Evolutionary conservation across 202 grass and related monocot genomes (phyloP), one percentile per base, ranked within the genome.

Genomic region (Eragrostis tef): DNA sequence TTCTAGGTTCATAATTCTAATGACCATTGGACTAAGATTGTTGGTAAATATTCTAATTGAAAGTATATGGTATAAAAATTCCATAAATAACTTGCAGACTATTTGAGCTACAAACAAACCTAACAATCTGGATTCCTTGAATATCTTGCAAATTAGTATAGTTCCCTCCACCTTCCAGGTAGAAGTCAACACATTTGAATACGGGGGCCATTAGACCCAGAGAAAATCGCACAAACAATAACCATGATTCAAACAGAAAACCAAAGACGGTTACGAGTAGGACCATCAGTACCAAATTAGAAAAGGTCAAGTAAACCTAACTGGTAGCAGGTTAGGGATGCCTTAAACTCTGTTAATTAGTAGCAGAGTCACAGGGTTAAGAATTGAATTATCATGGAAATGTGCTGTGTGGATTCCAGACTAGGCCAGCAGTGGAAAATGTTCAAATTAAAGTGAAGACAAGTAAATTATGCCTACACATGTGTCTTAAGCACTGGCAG

Each of bases 1-100:
- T 54, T 74, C 58, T 56, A 34, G 34, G 34, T 53, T 53, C 54
- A 66, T 74, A 41, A 65, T 54, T 20, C 58, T 8, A 63, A 7
- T 63, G 29, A 26, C n/a, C 13, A 63, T 11, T 82, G 27, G 9
- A 24, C 56, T 63, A 19, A 25, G 58, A 64, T 46, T 64, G 59
- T 73, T 43, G 39, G 25, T 52, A 43, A 79, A 72, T 34, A 52
- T 15, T 31, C 6, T 5, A 11, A 7, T 17, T 11, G 49, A 9
- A 19, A 11, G 25, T 24, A 26, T 60, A 21, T 22, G n/a, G n/a
- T n/a, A n/a, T n/a, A 25, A 53, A 73, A 53, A 27, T 36, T 56
- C 1, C 11, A 9, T 3, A 34, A 7, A 26, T 44, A 16, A 56
- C 19, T 56, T 56, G 52, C 19, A 56, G 19, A 2, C 19, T 7